phyloP scores from a whole-genome alignment of 176 grass and related monocot species.

The Triticum turgidum region DNA sequence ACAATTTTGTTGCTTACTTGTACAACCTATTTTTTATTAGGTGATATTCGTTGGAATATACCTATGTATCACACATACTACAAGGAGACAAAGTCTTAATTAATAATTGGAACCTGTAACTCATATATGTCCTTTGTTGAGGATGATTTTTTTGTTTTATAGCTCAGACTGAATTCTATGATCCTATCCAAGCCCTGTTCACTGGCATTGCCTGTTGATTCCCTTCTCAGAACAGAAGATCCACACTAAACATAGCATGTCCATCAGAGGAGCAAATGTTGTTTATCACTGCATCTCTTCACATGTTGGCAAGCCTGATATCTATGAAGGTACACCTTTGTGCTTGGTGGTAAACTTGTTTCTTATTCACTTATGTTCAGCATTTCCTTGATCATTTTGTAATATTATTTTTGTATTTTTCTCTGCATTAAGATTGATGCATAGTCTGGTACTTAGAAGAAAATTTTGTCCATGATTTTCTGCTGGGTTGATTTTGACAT shows the following conservation, averaged over 20 bases:
- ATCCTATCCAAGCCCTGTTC: constrained; percentile 92
- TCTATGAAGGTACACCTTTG: constrained; percentile 75
- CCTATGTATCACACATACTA: neutral
- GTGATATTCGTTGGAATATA: neutral
- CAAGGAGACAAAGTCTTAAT: neutral
- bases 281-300: constrained; percentile 78
- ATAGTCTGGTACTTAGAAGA: neutral
- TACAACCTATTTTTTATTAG: neutral
- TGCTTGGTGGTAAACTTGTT: constrained; percentile 12
- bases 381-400: neutral
- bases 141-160: constrained; percentile 27
- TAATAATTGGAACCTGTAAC: neutral
- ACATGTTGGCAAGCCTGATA: constrained; percentile 75
- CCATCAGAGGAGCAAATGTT: constrained; percentile 86
- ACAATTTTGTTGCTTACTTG: neutral
- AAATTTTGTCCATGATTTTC: constrained; percentile 4
- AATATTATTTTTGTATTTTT: too few relatives aligned
- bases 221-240: constrained; percentile 69
- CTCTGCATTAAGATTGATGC: too few relatives aligned
- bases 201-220: constrained; percentile 73
- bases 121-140: constrained; percentile 2
- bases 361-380: neutral
- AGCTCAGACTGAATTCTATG: constrained; percentile 74
- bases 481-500: neutral
- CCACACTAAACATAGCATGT: constrained; percentile 86